These are phyloP conservation scores for Lentinus tigrinus DNA, from an alignment of 768 basidiomycete species.

Conservation along the genomic window DNA sequence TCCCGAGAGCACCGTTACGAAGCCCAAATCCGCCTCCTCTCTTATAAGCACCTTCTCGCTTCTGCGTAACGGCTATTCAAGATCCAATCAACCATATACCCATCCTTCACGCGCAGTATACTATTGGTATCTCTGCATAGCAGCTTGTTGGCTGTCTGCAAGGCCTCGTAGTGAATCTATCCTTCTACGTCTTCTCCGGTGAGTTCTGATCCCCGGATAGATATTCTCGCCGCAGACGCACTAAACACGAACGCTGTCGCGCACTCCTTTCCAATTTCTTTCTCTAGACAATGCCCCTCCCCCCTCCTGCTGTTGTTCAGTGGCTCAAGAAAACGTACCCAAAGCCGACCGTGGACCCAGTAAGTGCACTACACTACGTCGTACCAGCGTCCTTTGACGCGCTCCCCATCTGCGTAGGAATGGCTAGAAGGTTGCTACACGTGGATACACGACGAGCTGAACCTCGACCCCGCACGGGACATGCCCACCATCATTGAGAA, in stretches of 20 bases:
- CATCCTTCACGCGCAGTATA: no score
- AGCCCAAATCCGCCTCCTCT: no score
- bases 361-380: constrained; percentile 28
- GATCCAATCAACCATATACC: no score
- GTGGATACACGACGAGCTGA: constrained; percentile 54
- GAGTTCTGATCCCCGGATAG: neutral
- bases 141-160: neutral
- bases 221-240: neutral
- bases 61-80: neutral
- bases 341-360: constrained; percentile 63
- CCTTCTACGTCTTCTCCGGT: neutral
- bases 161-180: neutral
- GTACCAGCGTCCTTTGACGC: neutral
- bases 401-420: constrained; percentile 42
- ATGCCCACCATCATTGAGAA: constrained; percentile 52
- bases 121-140: no score
- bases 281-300: constrained; percentile 27
- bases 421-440: constrained; percentile 75
- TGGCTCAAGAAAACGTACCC: constrained; percentile 60
- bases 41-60: no score
- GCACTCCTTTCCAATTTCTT: neutral
- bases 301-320: constrained; percentile 35
- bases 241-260: neutral
- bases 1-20: no score
- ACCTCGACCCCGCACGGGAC: constrained; percentile 45